Conservation (phyloP, 768 basidiomycete genomes). For the Pleurotus giganteus region DNA sequence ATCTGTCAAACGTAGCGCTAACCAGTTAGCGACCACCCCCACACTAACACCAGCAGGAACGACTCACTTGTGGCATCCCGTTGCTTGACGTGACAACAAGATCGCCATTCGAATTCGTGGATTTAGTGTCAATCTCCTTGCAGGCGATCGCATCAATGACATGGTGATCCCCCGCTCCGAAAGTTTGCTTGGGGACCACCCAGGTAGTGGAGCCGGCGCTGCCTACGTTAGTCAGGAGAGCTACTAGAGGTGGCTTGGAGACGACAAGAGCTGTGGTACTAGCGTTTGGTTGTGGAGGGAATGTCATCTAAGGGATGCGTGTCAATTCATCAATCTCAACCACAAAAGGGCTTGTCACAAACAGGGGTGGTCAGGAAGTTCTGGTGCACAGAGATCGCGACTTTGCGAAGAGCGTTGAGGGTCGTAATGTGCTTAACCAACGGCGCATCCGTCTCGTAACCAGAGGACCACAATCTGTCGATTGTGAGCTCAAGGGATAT, state of each 20-base stretch:
- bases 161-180: constrained; percentile 33
- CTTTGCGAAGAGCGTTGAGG: constrained; percentile 54
- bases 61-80: constrained; percentile 48
- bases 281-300: constrained; percentile 34
- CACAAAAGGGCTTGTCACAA: constrained; percentile 11
- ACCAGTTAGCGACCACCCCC: too few relatives aligned
- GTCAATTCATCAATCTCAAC: not conserved
- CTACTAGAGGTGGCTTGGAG: constrained; percentile 55
- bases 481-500: not conserved
- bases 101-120: constrained; percentile 38
- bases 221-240: constrained; percentile 56
- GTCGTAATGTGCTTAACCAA: constrained; percentile 43
- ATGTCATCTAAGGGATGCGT: constrained; percentile 35
- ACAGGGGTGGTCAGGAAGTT: constrained; percentile 49
- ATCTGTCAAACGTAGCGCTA: too few relatives aligned
- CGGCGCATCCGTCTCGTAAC: constrained; percentile 47
- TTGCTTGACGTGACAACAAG: constrained; percentile 33
- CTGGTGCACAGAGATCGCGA: constrained; percentile 39
- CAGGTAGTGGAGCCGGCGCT: constrained; percentile 35
- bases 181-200: constrained; percentile 37
- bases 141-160: constrained; percentile 59
- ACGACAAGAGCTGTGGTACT: constrained; percentile 38
- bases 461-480: constrained; percentile 59
- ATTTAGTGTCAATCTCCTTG: constrained; percentile 19
- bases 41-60: too few relatives aligned